Evolutionary conservation across 75 land plant genomes (phyloP), one percentile per base, ranked within the genome.

Genomic region (Picea sitchensis): DNA sequence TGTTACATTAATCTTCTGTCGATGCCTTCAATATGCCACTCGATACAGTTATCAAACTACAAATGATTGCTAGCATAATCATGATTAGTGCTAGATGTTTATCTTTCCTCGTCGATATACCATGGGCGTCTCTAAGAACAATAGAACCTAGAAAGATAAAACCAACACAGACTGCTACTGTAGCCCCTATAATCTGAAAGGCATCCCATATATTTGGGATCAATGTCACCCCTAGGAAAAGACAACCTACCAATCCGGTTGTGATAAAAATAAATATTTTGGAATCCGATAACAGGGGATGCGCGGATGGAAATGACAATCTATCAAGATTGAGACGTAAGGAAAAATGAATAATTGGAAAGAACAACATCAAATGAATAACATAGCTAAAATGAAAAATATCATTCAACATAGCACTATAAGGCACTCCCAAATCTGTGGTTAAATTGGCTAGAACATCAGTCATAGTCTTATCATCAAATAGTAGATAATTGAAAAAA

Each of bases 141-240:
- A 87, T 72, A 77, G 85, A 56, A 31, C 75, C 87, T 26, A 83
- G 88, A 78, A 87, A 84, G 78, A 87, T 84, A 74, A 87, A 26
- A 26, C 26, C 26, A 26, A 26, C 26, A 26, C 26, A 26, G 26
- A 26, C 26, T 26, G 26, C 26, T 38, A 83, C 86, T 54, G 88
- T 87, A 30, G 88, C 83, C 23, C 86, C 88, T 5, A 83, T 87
- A 59, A 87, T 81, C 59, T 87, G 86, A 78, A 87, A 87, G 3
- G 87, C 88, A 30, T 41, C 47, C 80, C 83, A 81, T 38, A 87
- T 87, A 63, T 78, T 84, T 26, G 88, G 88, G 26, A 87, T 77
- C 69, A 84, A n/a, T 31, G 67, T 62, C 9, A 83, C 87, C 38
- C 83, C 86, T 15, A 84, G 17, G 61, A 81, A 84, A 61, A 79